phyloP scores from a whole-genome alignment of 2,329 filamentous ascomycete genomes.

The Epichloe brachyelytri region DNA sequence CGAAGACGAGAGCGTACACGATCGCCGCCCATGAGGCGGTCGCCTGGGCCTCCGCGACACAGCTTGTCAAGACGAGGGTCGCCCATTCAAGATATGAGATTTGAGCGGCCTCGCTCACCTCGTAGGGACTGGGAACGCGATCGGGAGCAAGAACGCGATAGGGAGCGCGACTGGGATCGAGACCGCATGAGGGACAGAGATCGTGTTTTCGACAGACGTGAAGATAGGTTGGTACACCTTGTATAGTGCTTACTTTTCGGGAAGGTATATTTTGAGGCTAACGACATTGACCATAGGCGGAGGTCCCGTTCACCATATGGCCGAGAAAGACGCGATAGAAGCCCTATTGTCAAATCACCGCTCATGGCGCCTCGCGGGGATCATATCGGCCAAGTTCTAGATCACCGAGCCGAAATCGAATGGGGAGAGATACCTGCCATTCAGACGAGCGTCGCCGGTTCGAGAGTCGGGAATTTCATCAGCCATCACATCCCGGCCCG shows the following conservation, averaged over 20 bases:
- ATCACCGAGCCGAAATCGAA: slow-evolving; percentile 29
- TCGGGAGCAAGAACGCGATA: slow-evolving; percentile 19
- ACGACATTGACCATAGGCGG: slow-evolving; percentile 24
- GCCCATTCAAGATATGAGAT: slow-evolving; percentile 22
- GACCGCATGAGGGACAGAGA: slow-evolving; percentile 19
- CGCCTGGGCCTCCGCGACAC: slow-evolving; percentile 23
- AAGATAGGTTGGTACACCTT: slow-evolving; percentile 22
- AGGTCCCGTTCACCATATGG: slow-evolving; percentile 42
- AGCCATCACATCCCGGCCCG: slow-evolving; percentile 35
- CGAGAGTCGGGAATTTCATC: slow-evolving; percentile 38
- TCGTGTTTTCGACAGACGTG: slow-evolving; percentile 26
- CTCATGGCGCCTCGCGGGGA: slow-evolving; percentile 22
- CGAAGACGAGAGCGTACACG: slow-evolving; percentile 24
- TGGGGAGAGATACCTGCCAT: slow-evolving; percentile 30
- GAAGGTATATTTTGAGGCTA: slow-evolving; percentile 5
- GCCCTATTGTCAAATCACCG: slow-evolving; percentile 17
- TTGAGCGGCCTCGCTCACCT: slow-evolving; percentile 26
- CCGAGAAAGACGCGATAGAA: slow-evolving; percentile 30
- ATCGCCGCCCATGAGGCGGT: slow-evolving; percentile 22
- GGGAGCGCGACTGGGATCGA: slow-evolving; percentile 19
- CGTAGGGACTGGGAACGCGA: slow-evolving; percentile 23
- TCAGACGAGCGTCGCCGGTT: slow-evolving; percentile 34
- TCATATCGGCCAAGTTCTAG: slow-evolving; percentile 42
- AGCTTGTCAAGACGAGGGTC: slow-evolving; percentile 25
- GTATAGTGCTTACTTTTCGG: not conserved